phyloP scores from a whole-genome alignment of 495 filamentous ascomycete genomes.

The Glarea lozoyensis region DNA sequence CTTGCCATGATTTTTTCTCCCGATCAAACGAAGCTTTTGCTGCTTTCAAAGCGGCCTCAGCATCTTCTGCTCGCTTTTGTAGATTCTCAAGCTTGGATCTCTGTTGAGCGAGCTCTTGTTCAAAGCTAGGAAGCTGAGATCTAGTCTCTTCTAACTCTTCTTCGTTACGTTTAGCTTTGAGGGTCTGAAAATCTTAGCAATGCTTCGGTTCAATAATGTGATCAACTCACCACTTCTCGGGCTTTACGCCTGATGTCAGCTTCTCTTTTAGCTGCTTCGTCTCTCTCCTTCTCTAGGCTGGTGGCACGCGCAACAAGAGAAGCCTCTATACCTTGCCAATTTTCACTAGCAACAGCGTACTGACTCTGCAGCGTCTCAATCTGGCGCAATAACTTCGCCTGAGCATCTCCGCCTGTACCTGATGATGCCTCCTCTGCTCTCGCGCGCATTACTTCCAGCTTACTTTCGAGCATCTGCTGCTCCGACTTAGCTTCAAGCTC shows the following conservation, averaged over 20 bases:
- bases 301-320: conserved; percentile 66
- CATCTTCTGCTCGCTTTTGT: conserved; percentile 53
- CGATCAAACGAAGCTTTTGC: conserved; percentile 55
- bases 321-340: conserved; percentile 93
- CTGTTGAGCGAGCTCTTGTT: conserved; percentile 44
- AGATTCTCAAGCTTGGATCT: conserved; percentile 55
- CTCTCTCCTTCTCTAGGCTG: conserved; percentile 78
- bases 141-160: conserved; percentile 72
- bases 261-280: conserved; percentile 77
- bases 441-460: conserved; percentile 77
- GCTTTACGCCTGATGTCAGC: conserved; percentile 77
- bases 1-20: conserved; percentile 60
- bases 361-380: conserved; percentile 94
- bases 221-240: conserved; percentile 62
- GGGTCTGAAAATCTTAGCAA: conserved; percentile 41
- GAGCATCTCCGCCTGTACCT: conserved; percentile 69
- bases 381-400: conserved; percentile 85
- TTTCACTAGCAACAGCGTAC: conserved; percentile 87
- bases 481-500: conserved; percentile 81
- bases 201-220: background rate
- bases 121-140: conserved; percentile 52
- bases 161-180: conserved; percentile 66
- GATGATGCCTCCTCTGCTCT: conserved; percentile 87
- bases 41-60: conserved; percentile 51
- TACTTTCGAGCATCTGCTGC: conserved; percentile 75